Base-by-base conservation (phyloP, 805 yeast genomes). In the Metschnikowia orientalis region DNA sequence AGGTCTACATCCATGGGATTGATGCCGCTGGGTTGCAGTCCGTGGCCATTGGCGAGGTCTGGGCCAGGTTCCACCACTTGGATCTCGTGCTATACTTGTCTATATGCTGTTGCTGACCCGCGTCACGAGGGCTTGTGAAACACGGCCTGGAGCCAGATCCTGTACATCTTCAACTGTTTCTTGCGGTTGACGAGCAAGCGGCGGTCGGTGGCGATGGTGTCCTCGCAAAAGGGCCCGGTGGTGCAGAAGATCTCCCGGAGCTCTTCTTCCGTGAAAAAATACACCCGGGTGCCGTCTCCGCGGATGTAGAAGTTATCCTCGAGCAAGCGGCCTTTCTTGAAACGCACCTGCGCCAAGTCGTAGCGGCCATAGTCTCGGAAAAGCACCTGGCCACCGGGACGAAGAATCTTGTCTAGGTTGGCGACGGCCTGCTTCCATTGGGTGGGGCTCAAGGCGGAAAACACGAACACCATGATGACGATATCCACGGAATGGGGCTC, bases 201-300 rank as follows among this genome's bases (percentile, higher is more conserved):
- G 55, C 96, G 74, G 62, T 92, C 98, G 1, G 95, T 83, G 1
- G 85, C 97, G 24, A 92, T 81, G 54, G 73, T 81, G 23, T 67
- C 73, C 43, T 84, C 90, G n/a, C 52, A 56, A 50, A 90, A 87
- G 12, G 67, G 67, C 5, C 69, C 65, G 17, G 59, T 51, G 6
- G 31, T 32, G 29, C 61, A 52, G 55, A 90, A 92, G 3, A 90
- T 83, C 27, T 72, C 64, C 41, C 84, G 68, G 37, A 90, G 59
- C 60, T 92, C 96, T 38, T 90, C 95, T 54, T 90, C 97, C 2
- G 95, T 86, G 65, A 92, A 92, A 63, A 92, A 92, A 57, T 92
- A 92, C 8, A 92, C 98, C 47, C 98, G 71, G 0, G 98, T 92
- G 29, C 98, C 98, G 56, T 92, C 98, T 23, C 98, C 98, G 51